Base-by-base conservation (phyloP, 306 rosid species). In the Vachellia collinsii region DNA sequence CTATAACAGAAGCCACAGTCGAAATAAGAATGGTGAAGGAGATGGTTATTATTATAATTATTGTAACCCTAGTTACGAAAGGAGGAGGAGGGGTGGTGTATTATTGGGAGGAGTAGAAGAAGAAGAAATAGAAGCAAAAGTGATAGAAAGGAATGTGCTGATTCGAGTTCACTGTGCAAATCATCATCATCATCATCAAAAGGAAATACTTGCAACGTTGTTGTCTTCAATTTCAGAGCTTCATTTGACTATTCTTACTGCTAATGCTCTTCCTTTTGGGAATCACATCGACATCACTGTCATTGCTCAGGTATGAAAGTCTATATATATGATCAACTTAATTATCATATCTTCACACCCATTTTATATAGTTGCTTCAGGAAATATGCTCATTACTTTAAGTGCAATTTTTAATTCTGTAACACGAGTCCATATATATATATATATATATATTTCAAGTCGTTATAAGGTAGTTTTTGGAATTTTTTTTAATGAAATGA, bases 141-240 rank as follows among this genome's bases (percentile, higher is more conserved):
- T 77, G 38, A 43, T 36, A 23, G 80, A 77, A 3, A 77, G 6
- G 48, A 64, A 29, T 77, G 61, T 77, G 29, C 72, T 77, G 0
- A 46, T 77, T 43, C 5, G 72, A 36, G 72, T 77, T 25, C 72
- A 63, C 2, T 77, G 80, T 46, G 34, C 34, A 73, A 64, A 77
- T 22, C 20, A 63, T 51, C 4, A 37, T 1, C 0, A 70, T 29
- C 4, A 62, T 17, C 14, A 43, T 2, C 46, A 43, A 3, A 8
- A 43, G 46, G 23, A 19, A n/a, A 54, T 62, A 0, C 62, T 77
- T 8, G 29, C 72, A 62, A 77, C 3, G 16, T 29, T 77, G 34
- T 16, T 63, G 47, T 17, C 16, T 62, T 29, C 38, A 36, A 44
- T 77, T 17, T 42, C 48, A 11, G 47, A 63, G 72, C 73, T 77